Conservation (phyloP, 2,329 filamentous ascomycete species). For the Rachicladosporium sp. region DNA sequence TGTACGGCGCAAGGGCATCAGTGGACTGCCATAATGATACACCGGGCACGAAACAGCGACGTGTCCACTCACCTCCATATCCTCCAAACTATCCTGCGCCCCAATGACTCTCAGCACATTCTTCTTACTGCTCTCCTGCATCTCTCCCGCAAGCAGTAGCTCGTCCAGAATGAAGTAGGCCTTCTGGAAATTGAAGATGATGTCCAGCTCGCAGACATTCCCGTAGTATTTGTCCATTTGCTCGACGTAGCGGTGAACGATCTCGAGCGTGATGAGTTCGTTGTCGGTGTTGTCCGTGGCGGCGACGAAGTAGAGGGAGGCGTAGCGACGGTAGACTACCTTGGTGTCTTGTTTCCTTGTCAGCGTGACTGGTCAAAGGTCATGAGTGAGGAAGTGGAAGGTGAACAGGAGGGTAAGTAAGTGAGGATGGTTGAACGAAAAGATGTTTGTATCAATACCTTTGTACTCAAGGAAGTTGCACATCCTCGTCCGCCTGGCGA, state of each 20-base stretch:
- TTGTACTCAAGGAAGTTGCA: constrained; percentile 99
- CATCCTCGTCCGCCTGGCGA: constrained; percentile 93
- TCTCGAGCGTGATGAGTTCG: constrained; percentile 93
- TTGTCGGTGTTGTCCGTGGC: constrained; percentile 96
- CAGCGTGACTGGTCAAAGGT: too few species aligned
- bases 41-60: too few species aligned
- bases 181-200: constrained; percentile 99
- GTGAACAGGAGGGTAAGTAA: too few species aligned
- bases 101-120: constrained; percentile 92
- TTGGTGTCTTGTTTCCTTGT: constrained; percentile 65
- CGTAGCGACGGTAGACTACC: constrained; percentile 96
- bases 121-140: constrained; percentile 99
- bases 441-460: constrained; percentile 48
- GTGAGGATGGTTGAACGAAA: too few species aligned
- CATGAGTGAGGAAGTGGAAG: too few species aligned
- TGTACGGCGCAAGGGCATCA: constrained; percentile 17
- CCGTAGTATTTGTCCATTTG: constrained; percentile 99
- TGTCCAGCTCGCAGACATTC: constrained; percentile 98
- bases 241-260: constrained; percentile 98
- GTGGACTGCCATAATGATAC: constrained; percentile 14
- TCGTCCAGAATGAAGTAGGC: constrained; percentile 99
- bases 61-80: constrained; percentile 80
- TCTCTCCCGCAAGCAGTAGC: constrained; percentile 82
- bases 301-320: constrained; percentile 97
- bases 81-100: constrained; percentile 93